phyloP scores from a whole-genome alignment of 805 yeast species.

The Tetrapisispora fleetii region DNA sequence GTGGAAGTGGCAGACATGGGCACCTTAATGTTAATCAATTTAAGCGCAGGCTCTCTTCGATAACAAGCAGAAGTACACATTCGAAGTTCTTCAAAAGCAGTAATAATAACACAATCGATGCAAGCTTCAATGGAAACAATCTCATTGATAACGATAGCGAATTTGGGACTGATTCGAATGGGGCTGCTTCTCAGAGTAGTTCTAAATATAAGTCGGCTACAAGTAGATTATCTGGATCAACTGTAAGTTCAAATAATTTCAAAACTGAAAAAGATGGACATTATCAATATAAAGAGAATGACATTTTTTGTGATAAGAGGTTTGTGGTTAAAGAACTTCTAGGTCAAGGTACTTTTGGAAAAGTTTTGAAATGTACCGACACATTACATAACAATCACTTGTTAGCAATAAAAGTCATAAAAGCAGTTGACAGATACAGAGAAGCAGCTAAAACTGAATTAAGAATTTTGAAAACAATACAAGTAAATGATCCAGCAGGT shows the following conservation, averaged over 20 bases:
- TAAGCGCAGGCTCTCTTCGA: slow-evolving; percentile 2
- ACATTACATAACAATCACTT: slow-evolving; percentile 25
- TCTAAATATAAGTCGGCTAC: neutral
- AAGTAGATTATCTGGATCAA: neutral
- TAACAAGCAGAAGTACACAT: neutral
- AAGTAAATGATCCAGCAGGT: slow-evolving; percentile 41
- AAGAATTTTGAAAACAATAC: slow-evolving; percentile 45
- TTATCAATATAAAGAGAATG: slow-evolving; percentile 50
- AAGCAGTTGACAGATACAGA: slow-evolving; percentile 86
- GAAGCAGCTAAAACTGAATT: slow-evolving; percentile 93
- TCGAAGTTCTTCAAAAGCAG: neutral
- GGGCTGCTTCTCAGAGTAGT: neutral
- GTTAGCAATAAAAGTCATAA: slow-evolving; percentile 87
- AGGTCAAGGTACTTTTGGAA: slow-evolving; percentile 98
- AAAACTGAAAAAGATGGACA: slow-evolving; percentile 60
- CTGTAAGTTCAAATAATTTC: slow-evolving; percentile 7
- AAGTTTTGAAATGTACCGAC: slow-evolving; percentile 89
- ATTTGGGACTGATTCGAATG: neutral
- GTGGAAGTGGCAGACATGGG: neutral
- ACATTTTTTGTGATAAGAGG: slow-evolving; percentile 46
- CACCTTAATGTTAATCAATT: neutral
- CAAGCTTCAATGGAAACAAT: neutral
- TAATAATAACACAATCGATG: neutral
- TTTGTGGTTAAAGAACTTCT: slow-evolving; percentile 57
- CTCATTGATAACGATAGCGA: neutral